A percentile compares a stretch with the other conserved stretches of the same genome.
Evolutionary conservation across 352 stramenopile species (phyloP).

Genomic region (Pythium volutum): DNA sequence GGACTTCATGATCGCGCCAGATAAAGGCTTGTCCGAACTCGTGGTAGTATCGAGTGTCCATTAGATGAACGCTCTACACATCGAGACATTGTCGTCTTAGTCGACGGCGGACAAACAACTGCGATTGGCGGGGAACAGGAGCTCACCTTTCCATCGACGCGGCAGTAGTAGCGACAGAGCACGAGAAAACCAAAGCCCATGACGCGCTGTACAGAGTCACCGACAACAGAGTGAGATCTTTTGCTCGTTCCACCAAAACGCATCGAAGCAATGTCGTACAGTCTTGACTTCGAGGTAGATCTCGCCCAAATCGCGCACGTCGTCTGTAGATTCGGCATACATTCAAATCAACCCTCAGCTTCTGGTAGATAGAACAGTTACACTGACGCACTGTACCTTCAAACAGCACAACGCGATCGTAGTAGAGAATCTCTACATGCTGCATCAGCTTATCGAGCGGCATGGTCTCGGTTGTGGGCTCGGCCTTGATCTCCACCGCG

Average conservation of each 20-base stretch:
- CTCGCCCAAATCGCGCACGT: conserved; percentile 60
- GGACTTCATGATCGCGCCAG: conserved; percentile 50
- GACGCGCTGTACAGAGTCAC: conserved; percentile 38
- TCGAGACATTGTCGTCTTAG: neutral
- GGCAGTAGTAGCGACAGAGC: conserved; percentile 60
- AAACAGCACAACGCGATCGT: conserved; percentile 55
- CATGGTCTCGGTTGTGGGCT: conserved; percentile 31
- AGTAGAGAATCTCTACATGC: conserved; percentile 53
- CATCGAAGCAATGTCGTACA: conserved; percentile 27
- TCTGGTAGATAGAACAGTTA: neutral
- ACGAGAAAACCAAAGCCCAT: conserved; percentile 70
- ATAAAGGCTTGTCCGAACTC: conserved; percentile 53
- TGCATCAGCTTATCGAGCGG: conserved; percentile 54
- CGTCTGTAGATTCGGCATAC: conserved; percentile 29
- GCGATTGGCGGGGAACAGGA: too few relatives aligned
- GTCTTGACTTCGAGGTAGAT: conserved; percentile 60
- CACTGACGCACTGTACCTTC: conserved; percentile 34
- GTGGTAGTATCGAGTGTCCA: conserved; percentile 64
- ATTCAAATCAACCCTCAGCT: neutral
- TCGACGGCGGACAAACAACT: neutral
- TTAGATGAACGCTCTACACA: conserved; percentile 38
- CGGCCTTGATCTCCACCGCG: conserved; percentile 5
- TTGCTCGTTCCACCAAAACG: neutral
- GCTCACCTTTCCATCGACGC: conserved; percentile 54
- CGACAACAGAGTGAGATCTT: neutral